phyloP scores from a whole-genome alignment of 2,329 filamentous ascomycete genomes.

The Epicoccum nigrum region DNA sequence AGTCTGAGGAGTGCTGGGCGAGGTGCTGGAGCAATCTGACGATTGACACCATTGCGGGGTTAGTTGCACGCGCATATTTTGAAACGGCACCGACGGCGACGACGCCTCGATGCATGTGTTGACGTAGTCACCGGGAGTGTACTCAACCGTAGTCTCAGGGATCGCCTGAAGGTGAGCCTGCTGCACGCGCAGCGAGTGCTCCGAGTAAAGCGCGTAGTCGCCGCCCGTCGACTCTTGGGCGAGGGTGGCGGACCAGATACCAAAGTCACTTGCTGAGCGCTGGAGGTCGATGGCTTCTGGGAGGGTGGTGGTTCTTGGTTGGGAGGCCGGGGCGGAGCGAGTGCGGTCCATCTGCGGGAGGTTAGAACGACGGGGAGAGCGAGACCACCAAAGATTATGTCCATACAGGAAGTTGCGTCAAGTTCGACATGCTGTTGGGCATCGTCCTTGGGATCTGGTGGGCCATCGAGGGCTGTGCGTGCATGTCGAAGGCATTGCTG shows the following conservation, averaged over 20 bases:
- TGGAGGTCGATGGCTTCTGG: conserved; percentile 24
- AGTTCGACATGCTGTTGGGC: conserved; percentile 31
- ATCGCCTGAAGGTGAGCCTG: conserved; percentile 35
- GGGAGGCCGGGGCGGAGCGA: conserved; percentile 39
- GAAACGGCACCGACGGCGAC: conserved; percentile 29
- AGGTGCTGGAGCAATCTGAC: conserved; percentile 42
- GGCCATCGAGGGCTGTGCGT: conserved; percentile 29
- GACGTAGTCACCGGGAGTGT: conserved; percentile 47
- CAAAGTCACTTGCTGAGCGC: conserved; percentile 31
- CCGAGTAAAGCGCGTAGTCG: conserved; percentile 44
- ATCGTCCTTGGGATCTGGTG: conserved; percentile 45
- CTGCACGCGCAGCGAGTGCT: conserved; percentile 27
- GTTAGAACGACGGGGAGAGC: conserved; percentile 37
- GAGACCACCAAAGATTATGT: conserved; percentile 33
- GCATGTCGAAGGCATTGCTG: conserved; percentile 23
- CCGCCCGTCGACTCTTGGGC: conserved; percentile 29
- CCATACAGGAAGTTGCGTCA: conserved; percentile 43
- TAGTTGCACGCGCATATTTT: conserved; percentile 37
- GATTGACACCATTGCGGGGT: conserved; percentile 44
- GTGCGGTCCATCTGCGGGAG: conserved; percentile 41
- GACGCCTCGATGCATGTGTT: conserved; percentile 36
- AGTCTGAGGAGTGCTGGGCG: conserved; percentile 46
- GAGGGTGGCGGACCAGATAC: conserved; percentile 28
- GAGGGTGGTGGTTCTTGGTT: conserved; percentile 35
- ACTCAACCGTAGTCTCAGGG: conserved; percentile 42